phyloP scores from a whole-genome alignment of 2,329 filamentous ascomycete species.

The Fusarium coicis region DNA sequence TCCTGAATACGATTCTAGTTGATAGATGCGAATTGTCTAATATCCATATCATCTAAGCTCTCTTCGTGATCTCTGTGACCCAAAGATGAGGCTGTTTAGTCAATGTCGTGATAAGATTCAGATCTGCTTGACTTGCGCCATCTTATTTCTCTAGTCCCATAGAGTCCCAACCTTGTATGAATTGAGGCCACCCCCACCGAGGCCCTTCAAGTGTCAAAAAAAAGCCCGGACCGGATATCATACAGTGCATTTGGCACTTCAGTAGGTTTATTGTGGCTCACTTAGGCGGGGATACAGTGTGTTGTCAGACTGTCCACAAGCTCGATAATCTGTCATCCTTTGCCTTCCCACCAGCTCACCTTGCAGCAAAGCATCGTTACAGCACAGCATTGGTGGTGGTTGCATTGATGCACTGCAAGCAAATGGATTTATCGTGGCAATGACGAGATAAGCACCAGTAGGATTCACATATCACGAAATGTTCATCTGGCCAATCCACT shows the following conservation, averaged over 20 bases:
- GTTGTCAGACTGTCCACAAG: slow-evolving; percentile 23
- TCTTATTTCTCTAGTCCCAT: slow-evolving; percentile 35
- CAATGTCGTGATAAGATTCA: slow-evolving; percentile 23
- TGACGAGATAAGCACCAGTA: slow-evolving; percentile 15
- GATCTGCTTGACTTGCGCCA: slow-evolving; percentile 34
- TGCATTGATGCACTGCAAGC: slow-evolving; percentile 26
- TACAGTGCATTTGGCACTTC: slow-evolving; percentile 26
- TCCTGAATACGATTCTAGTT: slow-evolving; percentile 11
- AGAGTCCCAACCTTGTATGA: slow-evolving; percentile 26
- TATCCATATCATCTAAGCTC: neutral
- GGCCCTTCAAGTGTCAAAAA: slow-evolving; percentile 21
- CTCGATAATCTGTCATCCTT: slow-evolving; percentile 17
- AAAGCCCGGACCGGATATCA: slow-evolving; percentile 17
- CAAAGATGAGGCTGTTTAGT: slow-evolving; percentile 13
- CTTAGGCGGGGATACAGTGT: neutral
- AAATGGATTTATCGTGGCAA: slow-evolving; percentile 33
- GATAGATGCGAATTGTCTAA: neutral
- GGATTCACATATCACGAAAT: slow-evolving; percentile 17
- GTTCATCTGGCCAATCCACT: slow-evolving; percentile 11
- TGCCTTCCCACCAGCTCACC: slow-evolving; percentile 42
- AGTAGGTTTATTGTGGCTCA: neutral
- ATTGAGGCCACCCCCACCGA: slow-evolving; percentile 29
- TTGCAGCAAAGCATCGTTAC: slow-evolving; percentile 43
- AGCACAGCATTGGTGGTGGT: slow-evolving; percentile 33
- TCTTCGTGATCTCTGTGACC: neutral